Evolutionary conservation across 2,329 filamentous ascomycete species (phyloP), one percentile per base, ranked within the genome.

Genomic region (Aspergillus sp.): DNA sequence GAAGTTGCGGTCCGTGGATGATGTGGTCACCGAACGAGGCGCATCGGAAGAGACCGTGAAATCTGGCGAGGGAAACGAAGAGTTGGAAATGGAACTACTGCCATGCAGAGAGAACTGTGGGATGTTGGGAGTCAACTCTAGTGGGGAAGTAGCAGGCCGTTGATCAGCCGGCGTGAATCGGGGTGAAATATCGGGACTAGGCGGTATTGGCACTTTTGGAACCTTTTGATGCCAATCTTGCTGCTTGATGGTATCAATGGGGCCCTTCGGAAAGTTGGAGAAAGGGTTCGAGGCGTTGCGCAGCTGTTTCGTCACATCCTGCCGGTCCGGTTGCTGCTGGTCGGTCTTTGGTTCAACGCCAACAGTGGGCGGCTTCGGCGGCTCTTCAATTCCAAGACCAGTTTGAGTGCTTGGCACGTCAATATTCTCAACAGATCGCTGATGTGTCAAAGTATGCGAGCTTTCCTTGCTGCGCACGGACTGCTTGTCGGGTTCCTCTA

Each of bases 61-160:
- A 55, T 73, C 74, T 1, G 76, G 76, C 36, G 76, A 78, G 2
- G 76, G 76, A 45, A 76, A 75, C 9, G 73, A 69, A 7, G 74
- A 75, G 50, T 72, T 72, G 6, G 69, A 68, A 10, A 68, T 64
- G 23, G 70, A 71, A 31, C 67, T 63, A 4, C 68, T 66, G 20
- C 72, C 66, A 14, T 69, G 71, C 4, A 75, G 70, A 17, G 71
- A 68, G 38, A 75, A 68, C 23, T 67, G 70, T 21, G 76, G 69
- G n/a, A 72, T 67, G 42, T 61, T 68, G 43, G 69, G 69, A 2
- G 66, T 54, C 25, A 76, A 66, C 43, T 75, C 70, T 23, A 74
- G 61, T 4, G 75, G 71, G 10, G 74, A 75, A 23, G 74, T 74
- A n/a, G 64, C 60, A 34, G 74, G 71, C 14, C 71, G 71, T 49